These are phyloP conservation scores for Tulasnella sp. DNA, from an alignment of 768 basidiomycete species.

Conservation along the genomic window DNA sequence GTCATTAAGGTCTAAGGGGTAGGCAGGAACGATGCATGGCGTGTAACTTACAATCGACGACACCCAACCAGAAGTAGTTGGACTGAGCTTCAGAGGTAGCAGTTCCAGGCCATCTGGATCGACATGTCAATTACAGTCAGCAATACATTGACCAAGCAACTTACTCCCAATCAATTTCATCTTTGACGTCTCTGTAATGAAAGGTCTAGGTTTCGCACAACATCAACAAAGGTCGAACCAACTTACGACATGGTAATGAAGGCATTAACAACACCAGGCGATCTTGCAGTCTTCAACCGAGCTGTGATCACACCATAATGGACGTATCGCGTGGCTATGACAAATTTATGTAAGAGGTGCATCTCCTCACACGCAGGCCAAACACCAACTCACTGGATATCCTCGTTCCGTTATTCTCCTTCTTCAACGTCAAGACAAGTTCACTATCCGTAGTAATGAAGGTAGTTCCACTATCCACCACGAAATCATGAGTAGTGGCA, in stretches of 20 bases:
- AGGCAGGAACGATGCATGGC: background rate
- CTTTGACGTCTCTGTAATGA: constrained; percentile 38
- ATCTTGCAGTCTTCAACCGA: constrained; percentile 61
- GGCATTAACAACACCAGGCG: constrained; percentile 71
- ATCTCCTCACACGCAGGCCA: background rate
- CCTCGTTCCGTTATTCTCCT: constrained; percentile 62
- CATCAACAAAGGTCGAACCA: background rate
- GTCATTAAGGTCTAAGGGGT: background rate
- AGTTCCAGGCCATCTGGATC: constrained; percentile 24
- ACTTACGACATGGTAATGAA: constrained; percentile 20
- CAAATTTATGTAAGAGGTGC: background rate
- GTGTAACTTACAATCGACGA: constrained; percentile 5
- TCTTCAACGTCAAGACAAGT: constrained; percentile 51
- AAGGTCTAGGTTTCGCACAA: constrained; percentile 21
- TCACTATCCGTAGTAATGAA: constrained; percentile 35
- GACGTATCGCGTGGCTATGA: constrained; percentile 65
- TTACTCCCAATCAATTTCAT: constrained; percentile 83
- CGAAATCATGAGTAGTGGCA: constrained; percentile 5
- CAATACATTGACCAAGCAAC: background rate
- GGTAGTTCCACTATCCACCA: constrained; percentile 49
- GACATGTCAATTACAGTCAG: constrained; percentile 3
- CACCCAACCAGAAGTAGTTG: constrained; percentile 50
- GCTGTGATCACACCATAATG: constrained; percentile 70
- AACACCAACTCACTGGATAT: constrained; percentile 31
- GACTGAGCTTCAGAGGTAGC: constrained; percentile 54